phyloP scores from a whole-genome alignment of 2,329 filamentous ascomycete genomes.

The Samsoniella hepiali region DNA sequence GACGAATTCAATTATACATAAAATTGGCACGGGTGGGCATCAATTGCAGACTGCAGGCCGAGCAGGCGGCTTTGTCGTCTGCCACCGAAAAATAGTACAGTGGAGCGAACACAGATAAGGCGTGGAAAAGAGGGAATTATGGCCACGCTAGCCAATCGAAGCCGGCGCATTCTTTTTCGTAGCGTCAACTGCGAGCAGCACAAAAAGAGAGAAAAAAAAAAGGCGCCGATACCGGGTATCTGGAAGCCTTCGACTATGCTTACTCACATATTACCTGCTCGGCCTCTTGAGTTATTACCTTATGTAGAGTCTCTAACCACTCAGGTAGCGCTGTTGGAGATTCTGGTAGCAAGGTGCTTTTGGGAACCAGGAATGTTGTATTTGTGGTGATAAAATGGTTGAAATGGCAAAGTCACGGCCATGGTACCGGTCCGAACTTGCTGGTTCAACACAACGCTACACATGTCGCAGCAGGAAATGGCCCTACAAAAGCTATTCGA shows the following conservation, averaged over 20 bases:
- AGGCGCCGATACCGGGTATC: conserved; percentile 14
- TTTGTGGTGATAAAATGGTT: too few species aligned
- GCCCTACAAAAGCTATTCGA: too few species aligned
- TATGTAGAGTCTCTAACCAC: too few species aligned
- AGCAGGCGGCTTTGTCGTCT: not conserved
- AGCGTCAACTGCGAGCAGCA: not conserved
- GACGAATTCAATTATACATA: not conserved
- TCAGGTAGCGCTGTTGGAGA: too few species aligned
- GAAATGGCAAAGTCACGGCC: too few species aligned
- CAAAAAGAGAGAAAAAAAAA: too few species aligned
- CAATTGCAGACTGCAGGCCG: not conserved
- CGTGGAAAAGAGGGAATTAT: not conserved
- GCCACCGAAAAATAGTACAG: not conserved
- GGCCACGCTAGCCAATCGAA: not conserved
- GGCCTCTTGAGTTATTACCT: not conserved
- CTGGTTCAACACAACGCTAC: too few species aligned
- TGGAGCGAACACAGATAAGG: conserved; percentile 10
- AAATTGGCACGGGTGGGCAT: not conserved
- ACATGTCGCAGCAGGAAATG: too few species aligned
- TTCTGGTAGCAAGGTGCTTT: too few species aligned
- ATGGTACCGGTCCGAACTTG: too few species aligned
- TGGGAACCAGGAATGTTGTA: too few species aligned
- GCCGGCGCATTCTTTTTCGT: not conserved
- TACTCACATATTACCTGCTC: conserved; percentile 8
- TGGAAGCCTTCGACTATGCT: conserved; percentile 15